phyloP scores from a whole-genome alignment of 169 alveolate species.

The Babesia caballi region DNA sequence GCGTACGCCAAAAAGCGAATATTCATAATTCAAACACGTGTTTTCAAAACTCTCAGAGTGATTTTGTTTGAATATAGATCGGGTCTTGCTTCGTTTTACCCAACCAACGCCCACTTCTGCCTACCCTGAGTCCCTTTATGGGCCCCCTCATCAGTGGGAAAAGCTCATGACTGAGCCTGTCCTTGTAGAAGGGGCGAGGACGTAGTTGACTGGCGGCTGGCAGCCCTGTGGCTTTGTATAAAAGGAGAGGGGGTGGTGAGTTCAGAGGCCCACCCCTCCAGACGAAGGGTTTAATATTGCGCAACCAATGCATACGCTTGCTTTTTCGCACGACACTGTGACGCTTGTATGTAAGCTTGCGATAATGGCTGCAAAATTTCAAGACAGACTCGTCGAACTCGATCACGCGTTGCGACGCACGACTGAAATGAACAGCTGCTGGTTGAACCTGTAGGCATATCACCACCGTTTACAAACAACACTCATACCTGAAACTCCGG shows the following conservation, averaged over 20 bases:
- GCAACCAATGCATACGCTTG: slow-evolving; percentile 50
- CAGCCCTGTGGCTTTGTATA: slow-evolving; percentile 53
- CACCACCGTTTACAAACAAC: background rate
- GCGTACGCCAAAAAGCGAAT: too few relatives aligned
- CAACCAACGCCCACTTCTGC: slow-evolving; percentile 26
- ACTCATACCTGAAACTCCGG: slow-evolving; percentile 45
- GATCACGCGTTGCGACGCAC: slow-evolving; percentile 50
- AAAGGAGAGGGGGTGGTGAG: slow-evolving; percentile 57
- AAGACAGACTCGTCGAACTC: slow-evolving; percentile 62
- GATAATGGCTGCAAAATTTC: slow-evolving; percentile 38
- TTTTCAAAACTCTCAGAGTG: too few relatives aligned
- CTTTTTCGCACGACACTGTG: slow-evolving; percentile 57
- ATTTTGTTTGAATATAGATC: slow-evolving; percentile 1
- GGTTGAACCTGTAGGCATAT: slow-evolving; percentile 33
- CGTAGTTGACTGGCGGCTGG: slow-evolving; percentile 39
- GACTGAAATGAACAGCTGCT: slow-evolving; percentile 57
- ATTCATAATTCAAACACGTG: too few relatives aligned
- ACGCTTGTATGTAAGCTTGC: slow-evolving; percentile 56
- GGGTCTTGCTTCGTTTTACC: slow-evolving; percentile 20
- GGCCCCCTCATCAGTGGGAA: slow-evolving; percentile 33
- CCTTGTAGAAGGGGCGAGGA: slow-evolving; percentile 57
- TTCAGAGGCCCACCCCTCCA: slow-evolving; percentile 48
- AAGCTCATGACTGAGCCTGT: slow-evolving; percentile 35
- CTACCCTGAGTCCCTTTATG: slow-evolving; percentile 26
- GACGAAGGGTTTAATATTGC: slow-evolving; percentile 56